Evolutionary conservation across 2,329 filamentous ascomycete species (phyloP).

Genomic region (Hypoxylon sp.): DNA sequence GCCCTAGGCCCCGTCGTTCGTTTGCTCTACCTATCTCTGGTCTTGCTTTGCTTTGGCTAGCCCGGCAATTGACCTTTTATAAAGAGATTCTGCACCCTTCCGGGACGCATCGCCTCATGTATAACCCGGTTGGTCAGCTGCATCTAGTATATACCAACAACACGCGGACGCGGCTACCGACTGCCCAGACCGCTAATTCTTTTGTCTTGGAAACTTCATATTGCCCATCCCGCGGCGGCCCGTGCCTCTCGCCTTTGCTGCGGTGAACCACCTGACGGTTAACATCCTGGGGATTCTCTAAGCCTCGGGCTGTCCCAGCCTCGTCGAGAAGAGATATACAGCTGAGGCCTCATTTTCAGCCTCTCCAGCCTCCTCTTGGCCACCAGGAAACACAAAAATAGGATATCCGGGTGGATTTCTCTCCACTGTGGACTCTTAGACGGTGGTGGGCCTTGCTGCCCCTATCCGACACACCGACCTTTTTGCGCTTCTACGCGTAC

Average conservation of each 20-base stretch:
- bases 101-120: slow-evolving; percentile 39
- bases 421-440: slow-evolving; percentile 16
- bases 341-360: slow-evolving; percentile 4
- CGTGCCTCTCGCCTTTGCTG: slow-evolving; percentile 20
- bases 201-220: slow-evolving; percentile 28
- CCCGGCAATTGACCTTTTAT: slow-evolving; percentile 33
- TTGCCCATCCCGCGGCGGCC: slow-evolving; percentile 28
- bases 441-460: slow-evolving; percentile 41
- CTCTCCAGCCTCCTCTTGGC: slow-evolving; percentile 2
- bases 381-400: slow-evolving; percentile 6
- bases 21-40: slow-evolving; percentile 28
- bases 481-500: slow-evolving; percentile 24
- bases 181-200: slow-evolving; percentile 35
- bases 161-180: slow-evolving; percentile 38
- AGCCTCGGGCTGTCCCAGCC: slow-evolving; percentile 11
- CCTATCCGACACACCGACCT: slow-evolving; percentile 39
- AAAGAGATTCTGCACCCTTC: slow-evolving; percentile 35
- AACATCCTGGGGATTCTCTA: slow-evolving; percentile 16
- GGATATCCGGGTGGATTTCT: neutral
- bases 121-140: slow-evolving; percentile 38
- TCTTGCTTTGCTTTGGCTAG: slow-evolving; percentile 42
- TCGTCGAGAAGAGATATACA: slow-evolving; percentile 21
- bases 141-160: slow-evolving; percentile 39
- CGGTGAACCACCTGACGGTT: slow-evolving; percentile 12
- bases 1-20: slow-evolving; percentile 39